Conservation (phyloP, 208 protist genomes). For the Acanthamoeba lenticulata region DNA sequence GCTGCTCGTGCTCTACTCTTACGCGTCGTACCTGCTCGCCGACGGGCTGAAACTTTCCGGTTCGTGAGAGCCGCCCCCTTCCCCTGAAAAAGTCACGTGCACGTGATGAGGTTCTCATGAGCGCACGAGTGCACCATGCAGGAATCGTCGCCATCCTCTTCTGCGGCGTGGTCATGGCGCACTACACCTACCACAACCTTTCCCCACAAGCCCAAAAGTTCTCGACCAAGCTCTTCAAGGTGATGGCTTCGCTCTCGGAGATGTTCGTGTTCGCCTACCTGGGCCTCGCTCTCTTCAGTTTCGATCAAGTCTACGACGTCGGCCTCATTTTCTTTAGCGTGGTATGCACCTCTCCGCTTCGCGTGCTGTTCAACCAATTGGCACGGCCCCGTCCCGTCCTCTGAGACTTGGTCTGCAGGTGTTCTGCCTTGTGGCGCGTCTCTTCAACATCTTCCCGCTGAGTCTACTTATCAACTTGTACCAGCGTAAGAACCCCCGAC, state of each 20-base stretch:
- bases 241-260: constrained; percentile 79
- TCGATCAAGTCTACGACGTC: constrained; percentile 53
- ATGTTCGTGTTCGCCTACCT: constrained; percentile 83
- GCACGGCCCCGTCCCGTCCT: too few relatives aligned
- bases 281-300: constrained; percentile 75
- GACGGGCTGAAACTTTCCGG: constrained; percentile 54
- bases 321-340: constrained; percentile 64
- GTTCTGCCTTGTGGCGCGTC: constrained; percentile 56
- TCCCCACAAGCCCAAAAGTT: constrained; percentile 32
- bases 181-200: constrained; percentile 72
- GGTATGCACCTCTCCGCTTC: neutral
- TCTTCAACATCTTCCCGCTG: constrained; percentile 78
- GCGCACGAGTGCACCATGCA: neutral
- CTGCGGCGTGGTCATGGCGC: constrained; percentile 77
- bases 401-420: too few relatives aligned
- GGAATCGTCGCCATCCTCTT: constrained; percentile 88
- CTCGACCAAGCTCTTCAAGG: constrained; percentile 67
- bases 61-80: neutral
- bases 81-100: neutral
- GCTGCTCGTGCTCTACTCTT: constrained; percentile 76
- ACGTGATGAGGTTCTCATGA: neutral
- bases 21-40: constrained; percentile 74
- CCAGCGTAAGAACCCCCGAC: constrained; percentile 9
- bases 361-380: too few relatives aligned
- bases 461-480: constrained; percentile 71